Evolutionary conservation across 345 rosid genomes (phyloP).

Genomic region (Murraya koenigii): DNA sequence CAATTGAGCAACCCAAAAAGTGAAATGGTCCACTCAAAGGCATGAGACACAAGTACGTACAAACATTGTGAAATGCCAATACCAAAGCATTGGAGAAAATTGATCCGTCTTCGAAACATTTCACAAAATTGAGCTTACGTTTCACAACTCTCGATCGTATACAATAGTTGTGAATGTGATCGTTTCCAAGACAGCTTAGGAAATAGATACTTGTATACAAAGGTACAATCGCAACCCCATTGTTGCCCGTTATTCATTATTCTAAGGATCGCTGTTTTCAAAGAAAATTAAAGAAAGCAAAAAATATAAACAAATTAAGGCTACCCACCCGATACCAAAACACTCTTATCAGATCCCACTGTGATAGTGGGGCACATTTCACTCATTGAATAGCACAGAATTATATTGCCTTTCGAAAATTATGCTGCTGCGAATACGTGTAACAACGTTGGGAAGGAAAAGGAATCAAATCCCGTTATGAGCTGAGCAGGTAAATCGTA

Average conservation of each 20-base stretch:
- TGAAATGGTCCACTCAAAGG: neutral
- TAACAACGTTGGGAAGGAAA: neutral
- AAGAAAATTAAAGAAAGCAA: neutral
- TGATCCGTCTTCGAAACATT: neutral
- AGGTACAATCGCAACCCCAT: neutral
- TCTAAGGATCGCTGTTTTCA: neutral
- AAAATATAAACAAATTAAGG: too few relatives aligned
- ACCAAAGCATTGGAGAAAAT: neutral
- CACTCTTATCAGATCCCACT: neutral
- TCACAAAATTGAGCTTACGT: neutral
- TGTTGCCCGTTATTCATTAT: neutral
- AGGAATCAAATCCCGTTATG: constrained; percentile 10
- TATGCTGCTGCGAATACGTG: neutral
- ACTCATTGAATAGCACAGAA: neutral
- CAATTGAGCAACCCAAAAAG: neutral
- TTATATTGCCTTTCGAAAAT: neutral
- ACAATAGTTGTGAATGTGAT: neutral
- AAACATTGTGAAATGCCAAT: neutral
- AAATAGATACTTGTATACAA: neutral
- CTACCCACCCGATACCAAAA: too few relatives aligned
- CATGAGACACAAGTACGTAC: neutral
- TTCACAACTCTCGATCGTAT: neutral
- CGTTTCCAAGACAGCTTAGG: neutral
- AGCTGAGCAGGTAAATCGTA: neutral
- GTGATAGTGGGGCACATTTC: neutral